Evolutionary conservation across 306 rosid genomes (phyloP), one percentile per base, ranked within the genome.

Genomic region (Lithocarpus polystachyus): DNA sequence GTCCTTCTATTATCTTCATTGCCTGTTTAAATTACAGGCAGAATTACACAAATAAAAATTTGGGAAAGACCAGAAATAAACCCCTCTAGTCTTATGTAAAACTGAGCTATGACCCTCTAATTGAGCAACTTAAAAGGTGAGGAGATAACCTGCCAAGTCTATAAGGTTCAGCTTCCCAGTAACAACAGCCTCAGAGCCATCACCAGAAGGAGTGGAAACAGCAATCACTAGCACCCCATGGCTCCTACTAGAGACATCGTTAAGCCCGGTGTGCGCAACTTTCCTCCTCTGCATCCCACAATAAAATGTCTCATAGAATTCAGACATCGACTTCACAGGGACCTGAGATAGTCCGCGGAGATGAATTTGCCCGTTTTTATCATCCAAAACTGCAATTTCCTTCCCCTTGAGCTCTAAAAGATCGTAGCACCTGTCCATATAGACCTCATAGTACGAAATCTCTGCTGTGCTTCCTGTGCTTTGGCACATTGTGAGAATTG

Each of bases 1-100:
- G 92, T 95, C 86, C 94, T 91, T 85, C 97, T 87, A 77, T 93
- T 93, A 80, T 95, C 98, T 88, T 95, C 99, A 75, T 95, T 95
- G 22, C 98, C 99, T 95, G 91, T 6, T 76, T 74, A 74, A 86
- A 75, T 64, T 15, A 75, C 24, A 40, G 45, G 45, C 11, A 40
- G 14, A 48, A 48, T 3, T 48, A 48, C 14, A 48, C 65, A 60
- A 37, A 62, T 35, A 56, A 77, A 17, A 52, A 51, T 40, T 40
- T 14, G 13, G 6, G 29, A 9, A 43, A 48, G 31, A 26, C 10
- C 51, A 19, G 52, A 68, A 19, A 3, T n/a, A 65, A 37, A 29
- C 33, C 17, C 35, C 26, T 29, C 24, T 35, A 35, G 40, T 35
- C 40, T 35, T 72, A 51, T 17, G 54, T 19, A 55, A 74, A 62